phyloP scores from a whole-genome alignment of 2,329 filamentous ascomycete species.

The Ceratocystis ficicola region DNA sequence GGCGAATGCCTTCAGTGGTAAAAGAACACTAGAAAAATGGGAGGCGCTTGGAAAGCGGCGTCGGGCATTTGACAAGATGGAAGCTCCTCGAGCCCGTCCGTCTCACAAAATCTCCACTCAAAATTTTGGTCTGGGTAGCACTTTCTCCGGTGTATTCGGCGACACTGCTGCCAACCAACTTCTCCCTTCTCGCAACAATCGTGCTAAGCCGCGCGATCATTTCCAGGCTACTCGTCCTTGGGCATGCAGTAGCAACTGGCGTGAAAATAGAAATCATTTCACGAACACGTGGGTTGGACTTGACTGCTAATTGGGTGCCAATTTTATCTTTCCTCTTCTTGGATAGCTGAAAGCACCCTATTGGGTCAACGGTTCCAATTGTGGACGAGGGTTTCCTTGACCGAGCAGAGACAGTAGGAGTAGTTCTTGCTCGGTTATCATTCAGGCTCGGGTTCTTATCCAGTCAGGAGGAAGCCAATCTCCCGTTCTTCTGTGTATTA shows the following conservation, averaged over 20 bases:
- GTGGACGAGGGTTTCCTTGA: slow-evolving; percentile 21
- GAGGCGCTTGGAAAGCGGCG: slow-evolving; percentile 73
- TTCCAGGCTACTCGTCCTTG: slow-evolving; percentile 16
- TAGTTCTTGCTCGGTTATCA: not conserved
- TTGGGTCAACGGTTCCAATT: slow-evolving; percentile 21
- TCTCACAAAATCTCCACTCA: not conserved
- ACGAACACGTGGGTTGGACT: slow-evolving; percentile 22
- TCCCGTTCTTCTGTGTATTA: slow-evolving; percentile 9
- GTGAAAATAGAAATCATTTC: slow-evolving; percentile 20
- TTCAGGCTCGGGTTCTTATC: slow-evolving; percentile 12
- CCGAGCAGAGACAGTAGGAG: not conserved
- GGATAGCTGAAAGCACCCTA: slow-evolving; percentile 26
- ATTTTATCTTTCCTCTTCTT: slow-evolving; percentile 30
- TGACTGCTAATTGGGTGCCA: slow-evolving; percentile 18
- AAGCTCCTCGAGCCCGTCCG: not conserved
- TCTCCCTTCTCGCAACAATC: slow-evolving; percentile 7
- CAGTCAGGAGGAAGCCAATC: slow-evolving; percentile 43
- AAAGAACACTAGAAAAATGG: slow-evolving; percentile 67
- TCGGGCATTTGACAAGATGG: slow-evolving; percentile 39
- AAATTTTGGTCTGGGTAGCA: slow-evolving; percentile 2
- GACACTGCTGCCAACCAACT: slow-evolving; percentile 12
- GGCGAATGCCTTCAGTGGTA: slow-evolving; percentile 3
- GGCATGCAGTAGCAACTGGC: slow-evolving; percentile 21
- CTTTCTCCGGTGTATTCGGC: slow-evolving; percentile 13
- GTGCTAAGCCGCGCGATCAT: slow-evolving; percentile 15